Base-by-base conservation (phyloP, 257 asterid species). In the Penstemon davidsonii region DNA sequence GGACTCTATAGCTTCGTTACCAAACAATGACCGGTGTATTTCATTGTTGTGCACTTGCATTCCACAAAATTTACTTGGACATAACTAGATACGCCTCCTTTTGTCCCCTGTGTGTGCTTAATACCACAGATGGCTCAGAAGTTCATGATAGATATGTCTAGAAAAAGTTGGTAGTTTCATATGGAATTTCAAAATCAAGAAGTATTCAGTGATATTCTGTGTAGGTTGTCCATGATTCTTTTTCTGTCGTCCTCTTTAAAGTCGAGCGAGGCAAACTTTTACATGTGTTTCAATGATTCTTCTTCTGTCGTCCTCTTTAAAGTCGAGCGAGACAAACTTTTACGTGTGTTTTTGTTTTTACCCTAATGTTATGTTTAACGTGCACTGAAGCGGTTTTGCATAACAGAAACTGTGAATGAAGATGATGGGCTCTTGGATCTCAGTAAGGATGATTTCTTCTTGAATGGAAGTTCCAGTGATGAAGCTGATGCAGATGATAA, bases 401-500 rank as follows among this genome's bases (percentile, higher is more conserved):
- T 19, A 58, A 71, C 92, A 94, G 99, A 94, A 82, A 94, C 99
- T 4, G 99, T 97, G 71, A 90, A 95, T 60, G 99, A 94, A 78
- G 99, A 94, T 53, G 99, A 91, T 81, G 99, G 95, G 53, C 87
- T 84, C 68, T 79, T 90, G 71, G 96, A 94, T 78, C 76, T 72
- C 62, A 87, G 96, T 66, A 96, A 87, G 4, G 99, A 94, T 72
- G 99, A 91, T 82, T 91, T 90, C 84, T 90, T 91, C 76, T 65
- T 87, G 61, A 70, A 82, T 72, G 97, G 95, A 71, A 88, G 96
- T 86, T 94, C 99, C 54, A 91, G 97, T 73, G 98, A 90, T 59
- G 96, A 89, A 4, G 94, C 87, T 62, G 87, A 94, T 55, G 96
- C 99, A 57, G 99, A 91, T 81, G 97, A 91, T 64, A 96, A 91